These are phyloP conservation scores for Umbelopsis sp. DNA, from an alignment of 192 early-diverging fungal genomes.

Conservation along the genomic window DNA sequence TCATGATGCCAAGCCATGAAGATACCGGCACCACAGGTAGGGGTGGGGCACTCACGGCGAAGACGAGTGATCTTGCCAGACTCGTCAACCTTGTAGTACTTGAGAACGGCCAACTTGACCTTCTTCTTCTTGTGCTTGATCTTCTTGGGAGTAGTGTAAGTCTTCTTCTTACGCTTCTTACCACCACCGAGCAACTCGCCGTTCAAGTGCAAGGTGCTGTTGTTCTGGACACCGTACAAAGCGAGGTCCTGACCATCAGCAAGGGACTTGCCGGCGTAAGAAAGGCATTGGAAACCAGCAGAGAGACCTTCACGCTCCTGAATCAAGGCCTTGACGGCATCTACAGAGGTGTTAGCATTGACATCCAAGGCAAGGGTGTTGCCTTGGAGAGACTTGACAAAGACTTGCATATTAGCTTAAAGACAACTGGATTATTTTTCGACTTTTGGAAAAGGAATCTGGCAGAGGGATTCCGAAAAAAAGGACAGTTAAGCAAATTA, in stretches of 20 bases:
- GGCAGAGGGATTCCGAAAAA: conserved; percentile 40
- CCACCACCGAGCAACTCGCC: conserved; percentile 79
- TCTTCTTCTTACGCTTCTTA: conserved; percentile 99
- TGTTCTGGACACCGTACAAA: conserved; percentile 65
- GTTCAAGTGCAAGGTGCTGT: conserved; percentile 76
- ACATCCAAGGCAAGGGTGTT: conserved; percentile 68
- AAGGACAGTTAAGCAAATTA: conserved; percentile 23
- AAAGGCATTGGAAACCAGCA: conserved; percentile 59
- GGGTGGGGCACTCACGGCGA: conserved; percentile 96
- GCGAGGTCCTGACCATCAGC: conserved; percentile 51
- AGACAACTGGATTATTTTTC: conserved; percentile 59
- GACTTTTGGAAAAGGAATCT: conserved; percentile 51
- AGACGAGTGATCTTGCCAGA: conserved; percentile 98
- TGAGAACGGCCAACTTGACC: conserved; percentile 98
- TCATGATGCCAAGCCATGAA: conserved; percentile 99
- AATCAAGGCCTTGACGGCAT: conserved; percentile 60
- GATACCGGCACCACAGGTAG: conserved; percentile 97
- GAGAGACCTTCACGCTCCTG: conserved; percentile 64
- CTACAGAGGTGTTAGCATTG: conserved; percentile 51
- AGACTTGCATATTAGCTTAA: conserved; percentile 59
- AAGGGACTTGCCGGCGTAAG: conserved; percentile 56
- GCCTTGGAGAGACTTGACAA: conserved; percentile 68
- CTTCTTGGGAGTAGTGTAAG: conserved; percentile 99
- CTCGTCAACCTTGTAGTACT: conserved; percentile 99
- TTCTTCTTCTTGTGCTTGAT: conserved; percentile 99